Evolutionary conservation across 2,329 filamentous ascomycete genomes (phyloP).

Genomic region (Hypocrella siamensis): DNA sequence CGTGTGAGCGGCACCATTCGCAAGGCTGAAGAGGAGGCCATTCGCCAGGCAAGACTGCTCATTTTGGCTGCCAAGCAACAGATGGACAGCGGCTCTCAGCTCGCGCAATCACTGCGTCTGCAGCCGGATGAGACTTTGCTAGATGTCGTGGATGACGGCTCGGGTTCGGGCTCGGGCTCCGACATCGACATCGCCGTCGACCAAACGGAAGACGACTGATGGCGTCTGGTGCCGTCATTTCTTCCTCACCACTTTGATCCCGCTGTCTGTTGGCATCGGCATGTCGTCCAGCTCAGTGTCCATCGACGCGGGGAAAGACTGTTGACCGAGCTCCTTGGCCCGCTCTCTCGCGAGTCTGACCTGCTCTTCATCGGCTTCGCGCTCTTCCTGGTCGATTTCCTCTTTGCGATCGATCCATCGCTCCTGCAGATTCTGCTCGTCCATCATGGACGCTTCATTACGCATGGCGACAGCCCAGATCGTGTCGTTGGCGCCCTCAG

Average conservation of each 20-base stretch:
- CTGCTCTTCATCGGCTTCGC: slow-evolving; percentile 60
- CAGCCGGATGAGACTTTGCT: slow-evolving; percentile 19
- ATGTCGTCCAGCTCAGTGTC: slow-evolving; percentile 37
- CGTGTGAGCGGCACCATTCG: slow-evolving; percentile 85
- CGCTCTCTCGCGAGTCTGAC: slow-evolving; percentile 30
- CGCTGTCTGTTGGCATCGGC: slow-evolving; percentile 38
- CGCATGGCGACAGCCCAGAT: slow-evolving; percentile 97
- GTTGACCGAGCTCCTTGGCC: slow-evolving; percentile 20
- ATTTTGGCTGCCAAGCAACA: slow-evolving; percentile 49
- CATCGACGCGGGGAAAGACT: slow-evolving; percentile 10
- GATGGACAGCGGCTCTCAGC: slow-evolving; percentile 4
- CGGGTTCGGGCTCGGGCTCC: slow-evolving; percentile 12
- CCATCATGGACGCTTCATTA: slow-evolving; percentile 56
- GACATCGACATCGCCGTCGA: background rate
- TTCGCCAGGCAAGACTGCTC: slow-evolving; percentile 57
- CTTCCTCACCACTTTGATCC: slow-evolving; percentile 58
- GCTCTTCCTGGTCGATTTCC: slow-evolving; percentile 69
- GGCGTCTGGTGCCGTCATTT: slow-evolving; percentile 25
- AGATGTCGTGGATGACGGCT: slow-evolving; percentile 25
- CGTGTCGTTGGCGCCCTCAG: slow-evolving; percentile 84
- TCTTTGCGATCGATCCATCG: slow-evolving; percentile 87
- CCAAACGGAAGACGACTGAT: background rate
- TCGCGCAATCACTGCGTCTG: slow-evolving; percentile 7
- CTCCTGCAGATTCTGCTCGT: slow-evolving; percentile 83
- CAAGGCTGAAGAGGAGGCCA: slow-evolving; percentile 81